Percentiles rank a stretch among this genome's conserved stretches.
Evolutionary conservation across 148 eudicot genomes (phyloP).

Genomic region (Nepenthes gracilis): DNA sequence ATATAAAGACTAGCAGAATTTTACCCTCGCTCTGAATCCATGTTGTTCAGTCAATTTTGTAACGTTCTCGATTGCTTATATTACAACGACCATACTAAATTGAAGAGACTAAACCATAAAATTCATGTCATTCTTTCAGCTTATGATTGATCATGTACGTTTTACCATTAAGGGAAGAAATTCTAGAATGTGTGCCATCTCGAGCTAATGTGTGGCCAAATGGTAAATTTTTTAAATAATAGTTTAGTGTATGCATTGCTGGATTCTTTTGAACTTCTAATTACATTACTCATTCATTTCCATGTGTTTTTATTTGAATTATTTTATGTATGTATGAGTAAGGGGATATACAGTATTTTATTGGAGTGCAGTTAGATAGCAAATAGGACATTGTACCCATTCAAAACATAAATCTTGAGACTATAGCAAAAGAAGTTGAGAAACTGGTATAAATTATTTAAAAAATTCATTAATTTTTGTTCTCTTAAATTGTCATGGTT

Average conservation of each 20-base stretch:
- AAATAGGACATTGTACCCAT: slow-evolving; percentile 87
- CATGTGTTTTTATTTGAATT: not conserved
- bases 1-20: slow-evolving; percentile 70
- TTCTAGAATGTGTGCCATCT: slow-evolving; percentile 97
- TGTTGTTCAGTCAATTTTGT: too few species aligned
- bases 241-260: not conserved
- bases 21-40: too few species aligned
- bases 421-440: slow-evolving; percentile 54
- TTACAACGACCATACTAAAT: too few species aligned
- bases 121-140: not conserved
- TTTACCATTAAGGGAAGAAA: slow-evolving; percentile 55
- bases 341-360: slow-evolving; percentile 78
- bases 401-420: slow-evolving; percentile 71
- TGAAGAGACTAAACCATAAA: not conserved
- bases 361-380: slow-evolving; percentile 56
- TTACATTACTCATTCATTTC: too few species aligned
- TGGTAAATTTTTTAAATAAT: slow-evolving; percentile 23
- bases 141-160: slow-evolving; percentile 3
- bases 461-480: not conserved
- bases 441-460: slow-evolving; percentile 33
- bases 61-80: too few species aligned
- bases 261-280: not conserved
- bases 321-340: slow-evolving; percentile 4
- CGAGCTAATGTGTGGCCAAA: slow-evolving; percentile 99
- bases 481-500: not conserved